Evolutionary conservation across 1,139 yeast genomes (phyloP).

Genomic region (Zygoascus hellenicus): DNA sequence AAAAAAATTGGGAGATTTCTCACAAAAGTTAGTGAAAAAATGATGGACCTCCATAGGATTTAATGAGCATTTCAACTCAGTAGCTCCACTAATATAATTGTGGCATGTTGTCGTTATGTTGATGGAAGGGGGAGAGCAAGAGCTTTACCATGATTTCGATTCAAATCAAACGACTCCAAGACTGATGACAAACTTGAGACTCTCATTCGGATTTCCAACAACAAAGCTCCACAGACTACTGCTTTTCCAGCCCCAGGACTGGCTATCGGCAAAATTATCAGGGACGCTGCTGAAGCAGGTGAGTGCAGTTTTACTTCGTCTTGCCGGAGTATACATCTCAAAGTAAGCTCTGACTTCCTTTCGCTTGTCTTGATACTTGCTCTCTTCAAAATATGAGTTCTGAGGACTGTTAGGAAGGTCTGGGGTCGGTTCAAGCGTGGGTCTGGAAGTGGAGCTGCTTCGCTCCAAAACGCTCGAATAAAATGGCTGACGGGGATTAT

Average conservation of each 20-base stretch:
- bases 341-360: constrained; percentile 44
- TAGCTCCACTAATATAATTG: not conserved
- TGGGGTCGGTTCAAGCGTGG: too few relatives aligned
- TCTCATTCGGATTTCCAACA: constrained; percentile 39
- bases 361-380: constrained; percentile 36
- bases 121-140: too few relatives aligned
- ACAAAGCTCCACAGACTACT: constrained; percentile 45
- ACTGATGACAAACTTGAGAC: constrained; percentile 44
- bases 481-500: too few relatives aligned
- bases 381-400: not conserved
- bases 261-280: constrained; percentile 45
- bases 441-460: too few relatives aligned
- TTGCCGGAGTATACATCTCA: constrained; percentile 47
- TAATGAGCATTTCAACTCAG: not conserved
- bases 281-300: constrained; percentile 50
- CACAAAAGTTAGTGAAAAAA: too few relatives aligned
- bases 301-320: constrained; percentile 40
- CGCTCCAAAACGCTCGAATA: too few relatives aligned
- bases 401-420: too few relatives aligned
- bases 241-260: constrained; percentile 54
- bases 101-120: too few relatives aligned
- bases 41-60: not conserved
- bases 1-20: not conserved
- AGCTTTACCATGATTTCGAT: not conserved
- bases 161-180: constrained; percentile 38